Evolutionary conservation across 116 monocot species (phyloP).

Genomic region (Trichopus zeylanicus): DNA sequence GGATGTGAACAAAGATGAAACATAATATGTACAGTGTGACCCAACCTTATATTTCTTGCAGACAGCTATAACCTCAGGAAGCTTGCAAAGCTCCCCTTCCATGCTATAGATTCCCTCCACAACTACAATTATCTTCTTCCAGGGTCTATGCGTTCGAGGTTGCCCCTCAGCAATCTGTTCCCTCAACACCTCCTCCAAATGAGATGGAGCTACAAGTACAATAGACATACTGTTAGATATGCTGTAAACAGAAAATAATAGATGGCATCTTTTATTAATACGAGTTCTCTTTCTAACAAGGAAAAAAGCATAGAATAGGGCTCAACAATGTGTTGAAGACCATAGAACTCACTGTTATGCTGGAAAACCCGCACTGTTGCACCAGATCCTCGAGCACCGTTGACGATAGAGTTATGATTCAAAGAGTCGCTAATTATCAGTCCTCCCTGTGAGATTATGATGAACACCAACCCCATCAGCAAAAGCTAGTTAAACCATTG

Average conservation of each 20-base stretch:
- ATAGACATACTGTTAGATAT: constrained; percentile 1
- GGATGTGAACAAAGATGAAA: not conserved
- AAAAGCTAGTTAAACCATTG: not conserved
- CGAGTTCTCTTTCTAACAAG: too few species aligned
- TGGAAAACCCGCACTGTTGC: constrained; percentile 84
- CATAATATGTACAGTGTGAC: not conserved
- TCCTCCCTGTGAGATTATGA: constrained; percentile 54
- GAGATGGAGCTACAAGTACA: constrained; percentile 55
- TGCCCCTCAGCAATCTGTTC: constrained; percentile 88
- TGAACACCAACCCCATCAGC: not conserved
- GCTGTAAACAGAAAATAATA: too few species aligned
- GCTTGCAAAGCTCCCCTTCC: constrained; percentile 98
- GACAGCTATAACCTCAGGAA: constrained; percentile 85
- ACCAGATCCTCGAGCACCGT: constrained; percentile 91
- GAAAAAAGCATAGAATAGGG: not conserved
- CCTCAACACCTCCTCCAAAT: constrained; percentile 91
- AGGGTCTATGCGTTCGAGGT: constrained; percentile 81
- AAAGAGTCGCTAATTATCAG: constrained; percentile 91
- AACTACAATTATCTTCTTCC: constrained; percentile 96
- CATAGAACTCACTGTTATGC: constrained; percentile 67
- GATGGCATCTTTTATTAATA: too few species aligned
- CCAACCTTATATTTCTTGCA: constrained; percentile 99
- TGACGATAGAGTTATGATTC: constrained; percentile 97
- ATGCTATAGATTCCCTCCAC: constrained; percentile 98
- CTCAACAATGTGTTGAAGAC: not conserved